These are phyloP conservation scores for Triticum timopheevii DNA, from an alignment of 176 grass and related monocot genomes.

Conservation along the genomic window DNA sequence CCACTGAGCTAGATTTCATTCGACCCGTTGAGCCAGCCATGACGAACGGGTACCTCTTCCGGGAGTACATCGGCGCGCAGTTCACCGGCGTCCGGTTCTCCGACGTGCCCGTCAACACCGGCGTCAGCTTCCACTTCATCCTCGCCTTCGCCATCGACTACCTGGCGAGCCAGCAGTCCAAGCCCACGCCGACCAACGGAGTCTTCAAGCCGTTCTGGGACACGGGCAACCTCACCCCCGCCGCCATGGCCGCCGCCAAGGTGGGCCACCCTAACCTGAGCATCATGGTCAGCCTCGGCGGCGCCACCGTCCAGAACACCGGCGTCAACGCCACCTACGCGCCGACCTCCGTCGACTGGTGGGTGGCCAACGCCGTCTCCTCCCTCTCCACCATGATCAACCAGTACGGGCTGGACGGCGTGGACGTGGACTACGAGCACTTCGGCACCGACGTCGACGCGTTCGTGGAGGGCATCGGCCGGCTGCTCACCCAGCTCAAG, in stretches of 20 bases:
- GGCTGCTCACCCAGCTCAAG: slow-evolving; percentile 47
- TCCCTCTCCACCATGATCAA: slow-evolving; percentile 40
- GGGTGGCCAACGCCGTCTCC: slow-evolving; percentile 50
- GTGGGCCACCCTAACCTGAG: slow-evolving; percentile 33
- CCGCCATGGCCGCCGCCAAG: slow-evolving; percentile 31
- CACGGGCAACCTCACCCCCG: slow-evolving; percentile 1
- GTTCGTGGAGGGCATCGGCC: slow-evolving; percentile 53
- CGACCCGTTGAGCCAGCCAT: neutral
- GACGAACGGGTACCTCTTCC: slow-evolving; percentile 60
- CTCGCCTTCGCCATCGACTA: slow-evolving; percentile 53
- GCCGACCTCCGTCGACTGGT: slow-evolving; percentile 27
- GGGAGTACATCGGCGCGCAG: slow-evolving; percentile 69
- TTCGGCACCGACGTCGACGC: slow-evolving; percentile 18
- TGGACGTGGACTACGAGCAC: slow-evolving; percentile 67
- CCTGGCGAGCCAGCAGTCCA: neutral
- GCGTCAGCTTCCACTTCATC: slow-evolving; percentile 49
- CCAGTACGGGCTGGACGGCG: slow-evolving; percentile 48
- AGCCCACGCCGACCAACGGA: slow-evolving; percentile 38
- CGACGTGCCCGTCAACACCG: slow-evolving; percentile 48
- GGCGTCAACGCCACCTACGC: neutral
- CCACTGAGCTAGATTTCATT: neutral
- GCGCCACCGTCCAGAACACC: slow-evolving; percentile 8
- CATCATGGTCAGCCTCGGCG: slow-evolving; percentile 42
- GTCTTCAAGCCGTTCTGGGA: slow-evolving; percentile 46
- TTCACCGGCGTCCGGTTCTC: slow-evolving; percentile 37